A percentile compares a stretch with the other conserved stretches of the same genome.
These are phyloP conservation scores for Phytophthora sp. DNA, from an alignment of 352 stramenopile species.

Conservation along the genomic window DNA sequence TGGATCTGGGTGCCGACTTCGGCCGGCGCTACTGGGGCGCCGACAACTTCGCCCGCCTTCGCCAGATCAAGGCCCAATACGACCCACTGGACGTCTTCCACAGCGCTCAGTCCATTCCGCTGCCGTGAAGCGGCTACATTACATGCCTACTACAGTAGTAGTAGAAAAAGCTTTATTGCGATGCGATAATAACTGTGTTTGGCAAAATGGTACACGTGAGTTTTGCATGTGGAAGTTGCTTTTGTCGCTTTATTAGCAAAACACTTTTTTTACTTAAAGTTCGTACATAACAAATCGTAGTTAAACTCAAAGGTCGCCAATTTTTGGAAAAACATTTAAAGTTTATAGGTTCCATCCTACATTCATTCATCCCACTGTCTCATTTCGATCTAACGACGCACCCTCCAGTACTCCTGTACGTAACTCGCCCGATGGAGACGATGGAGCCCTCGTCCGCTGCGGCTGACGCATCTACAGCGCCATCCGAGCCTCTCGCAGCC, in stretches of 20 bases:
- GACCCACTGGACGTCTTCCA: conserved; percentile 59
- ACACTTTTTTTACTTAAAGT: too few species aligned
- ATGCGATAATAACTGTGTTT: too few species aligned
- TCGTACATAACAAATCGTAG: too few species aligned
- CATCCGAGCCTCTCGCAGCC: not conserved
- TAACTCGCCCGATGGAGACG: conserved; percentile 15
- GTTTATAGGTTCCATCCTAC: not conserved
- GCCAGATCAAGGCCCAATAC: conserved; percentile 56
- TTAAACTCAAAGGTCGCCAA: too few species aligned
- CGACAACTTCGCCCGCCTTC: conserved; percentile 53
- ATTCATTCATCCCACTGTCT: conserved; percentile 3
- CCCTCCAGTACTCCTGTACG: not conserved
- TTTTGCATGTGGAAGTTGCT: too few species aligned
- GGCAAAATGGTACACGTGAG: too few species aligned
- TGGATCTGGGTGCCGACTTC: conserved; percentile 52
- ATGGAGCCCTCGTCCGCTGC: conserved; percentile 9
- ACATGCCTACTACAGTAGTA: too few species aligned
- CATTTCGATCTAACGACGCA: conserved; percentile 21
- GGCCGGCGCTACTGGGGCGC: conserved; percentile 55
- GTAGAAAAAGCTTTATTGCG: too few species aligned
- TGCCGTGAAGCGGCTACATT: conserved; percentile 37
- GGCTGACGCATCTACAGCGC: not conserved
- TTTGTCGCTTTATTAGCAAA: too few species aligned
- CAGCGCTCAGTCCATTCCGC: conserved; percentile 60
- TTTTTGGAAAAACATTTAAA: too few species aligned